Percentiles rank a stretch among this genome's conserved stretches.
Evolutionary conservation across 495 filamentous ascomycete genomes (phyloP).

Genomic region (Choiromyces venosus): DNA sequence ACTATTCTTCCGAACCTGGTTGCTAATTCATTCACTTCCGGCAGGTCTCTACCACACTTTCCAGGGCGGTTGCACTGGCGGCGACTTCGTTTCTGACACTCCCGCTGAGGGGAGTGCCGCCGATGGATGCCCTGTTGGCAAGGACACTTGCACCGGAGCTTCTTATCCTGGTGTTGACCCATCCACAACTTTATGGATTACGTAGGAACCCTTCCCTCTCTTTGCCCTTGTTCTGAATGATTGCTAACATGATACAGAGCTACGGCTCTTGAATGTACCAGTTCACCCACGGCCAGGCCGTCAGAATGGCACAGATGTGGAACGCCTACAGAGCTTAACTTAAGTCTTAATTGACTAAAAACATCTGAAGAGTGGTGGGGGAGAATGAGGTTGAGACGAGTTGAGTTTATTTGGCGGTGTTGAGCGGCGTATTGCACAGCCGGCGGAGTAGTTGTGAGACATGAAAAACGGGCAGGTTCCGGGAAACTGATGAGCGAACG

Average conservation of each 20-base stretch:
- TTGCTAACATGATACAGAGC: constrained; percentile 25
- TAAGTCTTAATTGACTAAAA: constrained; percentile 19
- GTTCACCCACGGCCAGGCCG: constrained; percentile 48
- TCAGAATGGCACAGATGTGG: constrained; percentile 48
- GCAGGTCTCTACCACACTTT: constrained; percentile 57
- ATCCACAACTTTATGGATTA: constrained; percentile 67
- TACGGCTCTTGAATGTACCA: constrained; percentile 46
- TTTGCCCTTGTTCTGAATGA: background rate
- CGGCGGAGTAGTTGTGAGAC: no score
- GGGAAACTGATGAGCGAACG: no score
- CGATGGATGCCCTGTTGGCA: constrained; percentile 53
- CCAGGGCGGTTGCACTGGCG: constrained; percentile 56
- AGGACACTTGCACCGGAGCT: constrained; percentile 51
- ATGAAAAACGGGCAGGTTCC: no score
- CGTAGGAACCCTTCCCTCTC: constrained; percentile 47
- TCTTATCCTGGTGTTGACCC: constrained; percentile 46
- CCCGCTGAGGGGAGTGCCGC: constrained; percentile 51
- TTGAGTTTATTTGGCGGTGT: no score
- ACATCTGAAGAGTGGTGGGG: no score
- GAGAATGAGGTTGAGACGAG: no score
- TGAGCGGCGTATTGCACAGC: no score
- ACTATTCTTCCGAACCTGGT: background rate
- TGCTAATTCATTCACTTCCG: no score
- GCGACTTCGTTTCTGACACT: constrained; percentile 58
- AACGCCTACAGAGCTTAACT: constrained; percentile 47